Evolutionary conservation across 2,329 filamentous ascomycete species (phyloP), one percentile per base, ranked within the genome.

Genomic region (Aspergillus cejpii): DNA sequence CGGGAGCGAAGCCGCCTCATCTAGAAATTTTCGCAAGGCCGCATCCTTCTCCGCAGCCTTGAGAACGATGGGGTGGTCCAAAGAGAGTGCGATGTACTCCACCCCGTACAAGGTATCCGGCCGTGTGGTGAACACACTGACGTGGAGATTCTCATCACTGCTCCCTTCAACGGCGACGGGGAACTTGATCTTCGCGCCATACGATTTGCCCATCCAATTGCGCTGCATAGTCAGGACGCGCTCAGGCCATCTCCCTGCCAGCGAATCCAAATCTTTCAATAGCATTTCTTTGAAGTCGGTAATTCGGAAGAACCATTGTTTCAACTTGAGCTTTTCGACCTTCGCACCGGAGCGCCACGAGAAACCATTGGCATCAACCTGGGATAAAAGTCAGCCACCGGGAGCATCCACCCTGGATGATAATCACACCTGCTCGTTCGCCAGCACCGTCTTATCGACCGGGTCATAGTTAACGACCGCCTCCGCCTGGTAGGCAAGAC

Each of bases 381-480:
- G 44, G 27, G 28, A 14, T n/a, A 19, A 14, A 27, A 34, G 34
- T 52, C 8, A 51, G 49, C 24, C 3, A 14, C 15, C 27, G 19
- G 39, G 24, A 23, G 42, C 37, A 40, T 44, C 34, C 41, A 21
- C 15, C 29, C 21, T 5, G 17, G 20, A 12, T 2, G 15, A 15
- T 14, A 34, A 21, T 21, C 47, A 17, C 47, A 69, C 67, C 68
- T 95, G 89, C 66, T 95, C 89, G 62, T 95, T 95, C 8, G 89
- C 89, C 47, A 95, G 73, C 12, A 95, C 89, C 0, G 89, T 95
- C 62, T 85, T 83, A 62, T 95, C 89, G 21, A 94, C 77, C 1
- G 89, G 89, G 55, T 94, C 89, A 70, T 87, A 95, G 66, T 95
- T 95, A 56, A 94, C 89, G 50, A 89, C 70, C 15, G 87, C 86